Evolutionary conservation across 371 early-diverging fungal species (phyloP).

Genomic region (Circinella minor): DNA sequence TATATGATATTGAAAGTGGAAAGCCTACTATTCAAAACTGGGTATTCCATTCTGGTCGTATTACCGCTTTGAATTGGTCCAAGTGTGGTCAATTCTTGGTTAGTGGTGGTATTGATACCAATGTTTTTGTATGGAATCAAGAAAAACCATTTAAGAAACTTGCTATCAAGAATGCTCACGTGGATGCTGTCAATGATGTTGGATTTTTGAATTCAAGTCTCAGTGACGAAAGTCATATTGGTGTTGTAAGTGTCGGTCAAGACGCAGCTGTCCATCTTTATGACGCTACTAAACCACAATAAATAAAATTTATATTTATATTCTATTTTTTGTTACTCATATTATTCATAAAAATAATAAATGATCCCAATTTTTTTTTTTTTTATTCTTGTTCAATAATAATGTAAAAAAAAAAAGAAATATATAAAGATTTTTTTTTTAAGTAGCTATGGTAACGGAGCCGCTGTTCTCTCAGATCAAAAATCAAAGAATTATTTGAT

Average conservation of each 20-base stretch:
- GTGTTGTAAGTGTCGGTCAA: conserved; percentile 78
- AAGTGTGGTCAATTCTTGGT: conserved; percentile 77
- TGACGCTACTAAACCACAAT: conserved; percentile 50
- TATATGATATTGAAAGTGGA: conserved; percentile 67
- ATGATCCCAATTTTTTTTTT: background rate
- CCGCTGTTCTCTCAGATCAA: background rate
- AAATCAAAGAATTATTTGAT: too few species aligned
- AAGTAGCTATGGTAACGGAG: too few species aligned
- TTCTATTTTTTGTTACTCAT: background rate
- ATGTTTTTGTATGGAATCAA: conserved; percentile 89
- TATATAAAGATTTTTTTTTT: too few species aligned
- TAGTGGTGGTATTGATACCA: conserved; percentile 87
- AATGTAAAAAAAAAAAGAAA: too few species aligned
- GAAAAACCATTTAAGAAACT: conserved; percentile 80
- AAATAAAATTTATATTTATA: conserved; percentile 7
- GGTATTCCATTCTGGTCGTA: conserved; percentile 91
- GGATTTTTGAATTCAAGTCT: conserved; percentile 54
- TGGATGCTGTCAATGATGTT: conserved; percentile 78
- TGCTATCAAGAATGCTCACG: conserved; percentile 83
- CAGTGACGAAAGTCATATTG: conserved; percentile 47
- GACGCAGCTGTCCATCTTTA: conserved; percentile 86
- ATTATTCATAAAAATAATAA: background rate
- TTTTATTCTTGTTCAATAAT: too few species aligned
- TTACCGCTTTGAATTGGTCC: conserved; percentile 83
- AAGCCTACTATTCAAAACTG: conserved; percentile 72